Conservation (phyloP, 495 filamentous ascomycete genomes). For the Podospora sp. region DNA sequence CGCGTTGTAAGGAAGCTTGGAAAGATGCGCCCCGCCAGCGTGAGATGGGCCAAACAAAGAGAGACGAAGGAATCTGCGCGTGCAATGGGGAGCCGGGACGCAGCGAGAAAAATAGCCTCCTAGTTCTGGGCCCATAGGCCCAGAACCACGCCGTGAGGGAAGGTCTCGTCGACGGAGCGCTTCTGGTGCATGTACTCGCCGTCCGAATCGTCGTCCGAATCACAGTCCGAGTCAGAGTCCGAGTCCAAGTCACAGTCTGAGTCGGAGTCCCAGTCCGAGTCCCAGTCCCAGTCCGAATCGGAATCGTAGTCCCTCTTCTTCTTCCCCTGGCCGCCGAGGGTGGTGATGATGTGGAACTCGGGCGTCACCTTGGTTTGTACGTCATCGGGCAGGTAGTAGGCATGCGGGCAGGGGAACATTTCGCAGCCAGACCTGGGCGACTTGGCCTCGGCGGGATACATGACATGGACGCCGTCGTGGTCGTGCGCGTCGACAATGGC, state of each 20-base stretch:
- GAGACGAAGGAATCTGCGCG: neutral
- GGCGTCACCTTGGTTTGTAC: slow-evolving; percentile 48
- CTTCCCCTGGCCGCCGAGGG: slow-evolving; percentile 36
- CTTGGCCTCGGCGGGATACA: slow-evolving; percentile 41
- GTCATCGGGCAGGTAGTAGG: slow-evolving; percentile 55
- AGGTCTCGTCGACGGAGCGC: neutral
- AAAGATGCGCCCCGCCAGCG: neutral
- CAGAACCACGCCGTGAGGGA: neutral
- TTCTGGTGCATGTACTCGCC: neutral
- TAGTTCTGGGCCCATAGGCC: neutral
- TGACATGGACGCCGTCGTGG: slow-evolving; percentile 46
- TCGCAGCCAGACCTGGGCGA: slow-evolving; percentile 48
- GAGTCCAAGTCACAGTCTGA: no score
- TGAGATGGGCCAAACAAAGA: neutral
- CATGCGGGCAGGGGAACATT: slow-evolving; percentile 46
- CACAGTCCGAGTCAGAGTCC: neutral
- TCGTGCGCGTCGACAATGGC: slow-evolving; percentile 56
- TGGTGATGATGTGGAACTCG: slow-evolving; percentile 42
- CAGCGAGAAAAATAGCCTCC: no score
- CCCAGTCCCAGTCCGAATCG: neutral
- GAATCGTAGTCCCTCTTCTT: neutral
- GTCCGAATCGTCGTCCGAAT: neutral
- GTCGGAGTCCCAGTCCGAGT: neutral
- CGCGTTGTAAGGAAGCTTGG: neutral
- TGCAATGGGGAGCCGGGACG: no score